Conservation (phyloP, 495 filamentous ascomycete genomes). For the Niebla homalea region DNA sequence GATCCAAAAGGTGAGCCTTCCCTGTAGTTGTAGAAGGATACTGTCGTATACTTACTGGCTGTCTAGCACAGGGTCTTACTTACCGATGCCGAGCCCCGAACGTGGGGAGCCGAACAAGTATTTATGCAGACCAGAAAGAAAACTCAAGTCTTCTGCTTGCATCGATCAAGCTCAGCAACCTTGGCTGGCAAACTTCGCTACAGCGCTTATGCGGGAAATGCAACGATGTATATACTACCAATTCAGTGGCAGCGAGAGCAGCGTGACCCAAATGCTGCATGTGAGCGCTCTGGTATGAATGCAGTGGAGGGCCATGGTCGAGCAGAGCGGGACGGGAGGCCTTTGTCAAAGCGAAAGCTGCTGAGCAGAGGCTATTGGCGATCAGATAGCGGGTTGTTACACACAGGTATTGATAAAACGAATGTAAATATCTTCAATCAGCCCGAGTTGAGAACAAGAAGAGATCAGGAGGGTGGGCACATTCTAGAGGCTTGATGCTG, state of each 20-base stretch:
- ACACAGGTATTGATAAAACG: no score
- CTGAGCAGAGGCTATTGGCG: no score
- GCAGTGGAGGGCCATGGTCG: no score
- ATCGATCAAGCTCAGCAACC: conserved; percentile 4
- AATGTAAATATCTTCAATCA: no score
- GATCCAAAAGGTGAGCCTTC: not conserved
- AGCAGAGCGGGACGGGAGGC: no score
- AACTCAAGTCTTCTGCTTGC: conserved; percentile 6
- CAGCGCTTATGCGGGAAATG: conserved; percentile 8
- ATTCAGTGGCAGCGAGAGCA: not conserved
- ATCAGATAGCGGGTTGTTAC: no score
- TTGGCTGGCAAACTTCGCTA: conserved; percentile 8
- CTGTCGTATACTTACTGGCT: not conserved
- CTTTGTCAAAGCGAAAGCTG: no score
- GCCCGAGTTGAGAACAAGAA: no score
- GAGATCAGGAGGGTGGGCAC: no score
- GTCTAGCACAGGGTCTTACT: not conserved
- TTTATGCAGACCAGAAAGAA: conserved; percentile 3
- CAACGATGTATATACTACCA: conserved; percentile 5
- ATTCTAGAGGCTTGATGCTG: no score
- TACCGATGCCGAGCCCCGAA: conserved; percentile 4
- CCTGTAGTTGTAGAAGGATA: not conserved
- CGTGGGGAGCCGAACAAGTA: conserved; percentile 8
- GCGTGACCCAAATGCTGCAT: no score
- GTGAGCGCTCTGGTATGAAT: no score